A percentile compares a stretch with the other conserved stretches of the same genome.
phyloP scores from a whole-genome alignment of 768 basidiomycete species.

The Termitomyces sp. region DNA sequence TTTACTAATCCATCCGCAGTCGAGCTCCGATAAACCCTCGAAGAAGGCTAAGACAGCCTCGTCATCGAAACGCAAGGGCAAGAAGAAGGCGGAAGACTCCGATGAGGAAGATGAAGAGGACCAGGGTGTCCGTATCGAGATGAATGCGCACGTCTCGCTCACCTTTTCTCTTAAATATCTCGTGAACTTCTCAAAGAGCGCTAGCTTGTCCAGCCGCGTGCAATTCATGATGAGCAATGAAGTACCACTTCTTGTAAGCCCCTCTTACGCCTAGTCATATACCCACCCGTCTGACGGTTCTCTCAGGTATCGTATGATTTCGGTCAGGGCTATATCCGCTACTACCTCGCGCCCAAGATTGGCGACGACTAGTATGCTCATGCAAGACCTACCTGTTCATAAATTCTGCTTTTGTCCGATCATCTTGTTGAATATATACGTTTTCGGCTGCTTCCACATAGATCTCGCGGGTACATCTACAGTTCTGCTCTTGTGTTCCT shows the following conservation, averaged over 20 bases:
- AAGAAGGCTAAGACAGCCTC: conserved; percentile 39
- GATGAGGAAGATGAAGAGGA: conserved; percentile 46
- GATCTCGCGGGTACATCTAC: too few species aligned
- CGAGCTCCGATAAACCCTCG: conserved; percentile 34
- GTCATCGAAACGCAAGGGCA: conserved; percentile 41
- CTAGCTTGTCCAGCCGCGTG: conserved; percentile 65
- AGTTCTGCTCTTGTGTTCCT: too few species aligned
- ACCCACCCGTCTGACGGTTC: not conserved
- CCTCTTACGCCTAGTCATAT: not conserved
- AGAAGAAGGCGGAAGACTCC: conserved; percentile 44
- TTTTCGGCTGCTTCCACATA: not conserved
- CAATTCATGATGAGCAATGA: conserved; percentile 90
- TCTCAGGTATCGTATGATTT: conserved; percentile 83
- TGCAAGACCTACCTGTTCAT: not conserved
- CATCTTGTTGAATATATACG: conserved; percentile 1
- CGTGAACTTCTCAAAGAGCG: conserved; percentile 92
- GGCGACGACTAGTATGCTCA: conserved; percentile 51
- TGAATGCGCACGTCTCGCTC: conserved; percentile 86
- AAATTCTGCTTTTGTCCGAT: not conserved
- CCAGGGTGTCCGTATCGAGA: conserved; percentile 66
- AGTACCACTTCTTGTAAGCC: conserved; percentile 76
- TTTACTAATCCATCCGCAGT: conserved; percentile 17
- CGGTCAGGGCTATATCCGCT: conserved; percentile 81
- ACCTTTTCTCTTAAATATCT: conserved; percentile 98
- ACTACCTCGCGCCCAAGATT: conserved; percentile 96